phyloP scores from a whole-genome alignment of 2,329 filamentous ascomycete genomes.

The Fusarium marasasianum region DNA sequence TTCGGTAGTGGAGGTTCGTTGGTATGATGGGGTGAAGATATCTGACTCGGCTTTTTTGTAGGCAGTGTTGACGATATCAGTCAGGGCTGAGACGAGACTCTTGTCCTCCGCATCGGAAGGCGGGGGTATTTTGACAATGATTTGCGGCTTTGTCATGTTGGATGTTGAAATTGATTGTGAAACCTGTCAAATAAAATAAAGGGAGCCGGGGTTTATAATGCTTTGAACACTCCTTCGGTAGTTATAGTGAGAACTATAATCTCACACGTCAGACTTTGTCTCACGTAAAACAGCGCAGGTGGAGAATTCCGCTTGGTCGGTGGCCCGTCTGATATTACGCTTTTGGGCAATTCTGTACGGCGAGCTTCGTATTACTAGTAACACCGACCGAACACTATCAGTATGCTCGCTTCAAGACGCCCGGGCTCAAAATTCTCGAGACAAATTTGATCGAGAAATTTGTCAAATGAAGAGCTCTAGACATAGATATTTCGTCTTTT shows the following conservation, averaged over 20 bases:
- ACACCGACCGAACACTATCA: not conserved
- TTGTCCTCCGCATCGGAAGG: conserved; percentile 29
- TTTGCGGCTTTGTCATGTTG: not conserved
- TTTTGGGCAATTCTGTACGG: not conserved
- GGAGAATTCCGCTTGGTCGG: not conserved
- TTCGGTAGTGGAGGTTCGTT: conserved; percentile 37
- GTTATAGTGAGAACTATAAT: not conserved
- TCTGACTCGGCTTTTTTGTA: conserved; percentile 40
- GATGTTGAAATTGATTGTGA: accelerated
- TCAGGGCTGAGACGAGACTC: conserved; percentile 18
- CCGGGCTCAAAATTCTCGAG: not conserved
- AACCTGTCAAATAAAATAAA: accelerated
- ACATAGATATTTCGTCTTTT: not conserved
- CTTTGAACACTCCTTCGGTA: not conserved
- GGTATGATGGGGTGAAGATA: conserved; percentile 42
- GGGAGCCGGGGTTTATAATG: accelerated
- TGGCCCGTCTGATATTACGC: not conserved
- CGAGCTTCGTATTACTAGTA: too few species aligned
- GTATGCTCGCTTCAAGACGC: not conserved
- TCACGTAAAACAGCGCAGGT: not conserved
- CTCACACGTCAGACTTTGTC: not conserved
- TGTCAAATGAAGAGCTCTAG: too few species aligned
- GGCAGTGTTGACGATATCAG: conserved; percentile 41
- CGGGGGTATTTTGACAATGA: conserved; percentile 36
- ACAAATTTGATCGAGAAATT: too few species aligned